phyloP scores from a whole-genome alignment of 768 basidiomycete genomes.

The Lactifluus hygrophoroides region DNA sequence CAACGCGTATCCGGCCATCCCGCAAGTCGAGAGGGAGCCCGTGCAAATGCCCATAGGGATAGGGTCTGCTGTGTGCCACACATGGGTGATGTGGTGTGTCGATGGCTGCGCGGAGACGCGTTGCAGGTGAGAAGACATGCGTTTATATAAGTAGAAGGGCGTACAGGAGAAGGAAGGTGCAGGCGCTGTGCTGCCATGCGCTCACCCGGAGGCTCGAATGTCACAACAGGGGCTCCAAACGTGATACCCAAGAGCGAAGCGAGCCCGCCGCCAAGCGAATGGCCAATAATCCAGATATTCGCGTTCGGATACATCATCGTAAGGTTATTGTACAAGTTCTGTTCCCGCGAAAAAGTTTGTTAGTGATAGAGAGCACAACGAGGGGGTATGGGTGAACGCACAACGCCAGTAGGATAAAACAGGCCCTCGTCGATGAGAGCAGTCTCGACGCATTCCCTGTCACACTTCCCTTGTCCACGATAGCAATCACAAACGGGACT shows the following conservation, averaged over 20 bases:
- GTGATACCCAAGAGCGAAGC: slow-evolving; percentile 80
- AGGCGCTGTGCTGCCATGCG: slow-evolving; percentile 57
- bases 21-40: slow-evolving; percentile 69
- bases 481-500: slow-evolving; percentile 86
- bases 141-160: slow-evolving; percentile 21
- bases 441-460: slow-evolving; percentile 69
- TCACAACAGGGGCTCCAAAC: slow-evolving; percentile 84
- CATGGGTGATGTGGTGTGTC: slow-evolving; percentile 69
- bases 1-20: slow-evolving; percentile 81
- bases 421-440: slow-evolving; percentile 73
- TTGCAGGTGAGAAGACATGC: not conserved
- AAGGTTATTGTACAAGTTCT: slow-evolving; percentile 92
- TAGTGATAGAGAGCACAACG: not conserved
- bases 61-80: slow-evolving; percentile 92
- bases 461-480: slow-evolving; percentile 65
- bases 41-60: slow-evolving; percentile 81
- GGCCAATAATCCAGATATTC: slow-evolving; percentile 82
- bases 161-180: slow-evolving; percentile 80
- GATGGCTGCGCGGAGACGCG: slow-evolving; percentile 41
- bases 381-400: slow-evolving; percentile 30
- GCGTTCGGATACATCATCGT: slow-evolving; percentile 84
- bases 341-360: not conserved
- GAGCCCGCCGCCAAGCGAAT: slow-evolving; percentile 84
- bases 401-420: slow-evolving; percentile 82
- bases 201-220: slow-evolving; percentile 76